Conservation (phyloP, 805 yeast genomes). For the Candida ponderosae region DNA sequence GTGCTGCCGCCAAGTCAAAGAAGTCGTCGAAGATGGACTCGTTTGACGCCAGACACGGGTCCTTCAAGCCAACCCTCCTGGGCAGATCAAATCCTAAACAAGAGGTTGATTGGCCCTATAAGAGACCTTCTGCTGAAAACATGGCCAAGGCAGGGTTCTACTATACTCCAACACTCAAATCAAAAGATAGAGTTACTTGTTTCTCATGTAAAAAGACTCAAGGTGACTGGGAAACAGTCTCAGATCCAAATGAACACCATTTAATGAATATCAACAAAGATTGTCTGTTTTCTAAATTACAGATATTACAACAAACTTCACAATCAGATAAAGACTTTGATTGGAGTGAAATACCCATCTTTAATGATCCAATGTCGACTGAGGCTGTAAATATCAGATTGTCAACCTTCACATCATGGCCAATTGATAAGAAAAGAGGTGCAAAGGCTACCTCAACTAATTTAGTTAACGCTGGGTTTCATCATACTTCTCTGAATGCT, state of each 20-base stretch:
- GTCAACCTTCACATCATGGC: constrained; percentile 38
- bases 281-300: constrained; percentile 25
- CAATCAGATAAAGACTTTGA: constrained; percentile 11
- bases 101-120: constrained; percentile 17
- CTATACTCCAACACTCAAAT: constrained; percentile 45
- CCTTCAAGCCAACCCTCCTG: background rate
- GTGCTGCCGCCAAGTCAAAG: background rate
- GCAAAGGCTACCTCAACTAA: constrained; percentile 29
- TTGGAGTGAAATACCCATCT: constrained; percentile 12
- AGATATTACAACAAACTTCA: constrained; percentile 14
- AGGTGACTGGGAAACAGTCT: constrained; percentile 50
- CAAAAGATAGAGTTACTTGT: constrained; percentile 50
- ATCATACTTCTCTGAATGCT: constrained; percentile 39
- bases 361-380: constrained; percentile 27
- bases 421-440: constrained; percentile 32
- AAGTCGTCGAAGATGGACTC: background rate
- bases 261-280: constrained; percentile 18
- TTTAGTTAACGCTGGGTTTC: constrained; percentile 60
- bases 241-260: constrained; percentile 45
- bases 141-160: constrained; percentile 58
- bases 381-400: constrained; percentile 26
- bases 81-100: constrained; percentile 1
- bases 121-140: constrained; percentile 20
- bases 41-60: background rate
- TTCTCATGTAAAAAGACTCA: constrained; percentile 44